A percentile compares a stretch with the other conserved stretches of the same genome.
Evolutionary conservation across 192 early-diverging fungal genomes (phyloP).

Genomic region (Linnemannia elongata): DNA sequence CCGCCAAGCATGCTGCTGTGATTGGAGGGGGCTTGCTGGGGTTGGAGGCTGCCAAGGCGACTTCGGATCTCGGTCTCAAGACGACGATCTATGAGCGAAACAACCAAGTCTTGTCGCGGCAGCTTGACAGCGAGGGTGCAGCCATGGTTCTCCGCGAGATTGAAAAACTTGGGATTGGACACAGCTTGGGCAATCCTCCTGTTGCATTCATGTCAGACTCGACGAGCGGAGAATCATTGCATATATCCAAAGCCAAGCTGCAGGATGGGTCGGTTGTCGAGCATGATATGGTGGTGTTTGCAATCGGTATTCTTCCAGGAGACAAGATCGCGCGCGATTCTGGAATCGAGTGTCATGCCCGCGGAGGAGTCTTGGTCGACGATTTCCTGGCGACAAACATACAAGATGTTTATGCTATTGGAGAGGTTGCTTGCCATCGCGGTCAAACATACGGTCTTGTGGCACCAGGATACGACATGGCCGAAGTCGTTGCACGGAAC

Average conservation of each 20-base stretch:
- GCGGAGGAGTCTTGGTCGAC: conserved; percentile 76
- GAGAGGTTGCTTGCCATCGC: conserved; percentile 67
- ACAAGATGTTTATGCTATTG: conserved; percentile 69
- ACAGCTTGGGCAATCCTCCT: conserved; percentile 45
- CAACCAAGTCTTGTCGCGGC: conserved; percentile 64
- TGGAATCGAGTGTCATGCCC: conserved; percentile 57
- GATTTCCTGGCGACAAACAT: conserved; percentile 59
- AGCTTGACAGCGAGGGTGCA: conserved; percentile 71
- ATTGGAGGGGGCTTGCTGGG: conserved; percentile 78
- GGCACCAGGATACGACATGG: conserved; percentile 81
- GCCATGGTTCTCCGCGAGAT: conserved; percentile 65
- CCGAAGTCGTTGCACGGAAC: conserved; percentile 72
- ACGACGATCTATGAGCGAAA: conserved; percentile 70
- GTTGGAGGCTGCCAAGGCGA: conserved; percentile 77
- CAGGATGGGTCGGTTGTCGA: conserved; percentile 59
- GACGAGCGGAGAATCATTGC: neutral
- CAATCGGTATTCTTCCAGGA: conserved; percentile 70
- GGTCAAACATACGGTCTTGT: conserved; percentile 71
- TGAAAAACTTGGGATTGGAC: conserved; percentile 61
- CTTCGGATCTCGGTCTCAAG: conserved; percentile 62
- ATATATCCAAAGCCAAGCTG: conserved; percentile 39
- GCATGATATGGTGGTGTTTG: conserved; percentile 63
- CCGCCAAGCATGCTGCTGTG: conserved; percentile 64
- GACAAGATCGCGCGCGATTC: conserved; percentile 69
- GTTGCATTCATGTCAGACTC: conserved; percentile 50